Evolutionary conservation across 2,329 filamentous ascomycete species (phyloP).

Genomic region (Daldinia eschscholtzii): DNA sequence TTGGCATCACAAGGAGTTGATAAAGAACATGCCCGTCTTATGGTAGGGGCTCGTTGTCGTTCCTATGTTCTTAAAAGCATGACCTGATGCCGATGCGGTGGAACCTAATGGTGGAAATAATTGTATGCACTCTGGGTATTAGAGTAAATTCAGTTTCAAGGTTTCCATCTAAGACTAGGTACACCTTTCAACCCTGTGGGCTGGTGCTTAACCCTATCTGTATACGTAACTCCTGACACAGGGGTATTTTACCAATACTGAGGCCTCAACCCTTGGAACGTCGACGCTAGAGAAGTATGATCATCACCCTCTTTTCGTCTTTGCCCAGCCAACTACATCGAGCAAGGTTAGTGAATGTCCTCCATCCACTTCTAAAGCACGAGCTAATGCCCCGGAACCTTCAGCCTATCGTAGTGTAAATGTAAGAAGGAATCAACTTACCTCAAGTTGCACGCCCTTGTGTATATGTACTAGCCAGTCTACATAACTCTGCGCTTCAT

Average conservation of each 20-base stretch:
- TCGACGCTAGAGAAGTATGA: conserved; percentile 63
- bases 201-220: conserved; percentile 20
- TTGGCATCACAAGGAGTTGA: conserved; percentile 26
- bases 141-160: conserved; percentile 23
- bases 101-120: conserved; percentile 15
- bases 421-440: conserved; percentile 56
- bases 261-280: conserved; percentile 70
- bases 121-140: conserved; percentile 22
- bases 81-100: conserved; percentile 36
- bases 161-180: conserved; percentile 37
- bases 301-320: conserved; percentile 75
- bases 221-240: conserved; percentile 24
- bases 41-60: conserved; percentile 17
- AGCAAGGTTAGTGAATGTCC: conserved; percentile 40
- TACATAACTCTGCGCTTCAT: conserved; percentile 97
- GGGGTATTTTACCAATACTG: conserved; percentile 66
- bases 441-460: conserved; percentile 91
- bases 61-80: conserved; percentile 30
- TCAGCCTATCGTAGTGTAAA: conserved; percentile 17
- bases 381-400: conserved; percentile 7
- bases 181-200: conserved; percentile 34
- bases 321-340: conserved; percentile 72
- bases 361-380: conserved; percentile 26
- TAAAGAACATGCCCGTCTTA: conserved; percentile 6
- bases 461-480: conserved; percentile 98